Evolutionary conservation across 1,284 basidiomycete species (phyloP), one percentile per base, ranked within the genome.

Genomic region (Leucoagaricus sp.): DNA sequence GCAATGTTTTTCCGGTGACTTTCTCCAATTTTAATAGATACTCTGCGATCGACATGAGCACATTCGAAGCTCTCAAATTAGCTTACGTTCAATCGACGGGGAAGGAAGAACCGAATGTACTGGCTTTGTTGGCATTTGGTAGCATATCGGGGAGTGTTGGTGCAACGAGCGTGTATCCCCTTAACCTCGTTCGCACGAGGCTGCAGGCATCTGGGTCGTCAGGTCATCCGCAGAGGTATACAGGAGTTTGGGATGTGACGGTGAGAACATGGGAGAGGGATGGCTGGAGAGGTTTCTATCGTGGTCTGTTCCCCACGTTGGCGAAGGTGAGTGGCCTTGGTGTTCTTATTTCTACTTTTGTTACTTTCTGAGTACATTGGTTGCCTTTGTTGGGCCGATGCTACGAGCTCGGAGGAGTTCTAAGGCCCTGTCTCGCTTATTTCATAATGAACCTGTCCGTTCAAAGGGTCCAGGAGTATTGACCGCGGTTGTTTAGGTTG

Each of bases 161-260:
- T n/a, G 93, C 94, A 6, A 92, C 91, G 44, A 91, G 85, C 60
- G 94, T 96, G 34, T 97, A 96, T 71, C 94, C 92, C 5, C 78
- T 96, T 62, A 98, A 97, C 73, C 82, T 99, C 36, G 89, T 99
- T 19, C 85, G 96, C 26, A 99, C 97, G 9, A 86, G 96, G 48
- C 71, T 99, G 58, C 97, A 99, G 74, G 97, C 97, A 1, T 95
- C 94, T 0, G 97, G 97, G 1, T 96, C 93, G 0, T 85, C 91
- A 0, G 93, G 94, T 0, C 95, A 98, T 69, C 94, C 94, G 1
- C 89, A 95, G 62, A 79, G 76, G 15, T 99, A 99, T 72, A 85
- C 82, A 2, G 95, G 96, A 23, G 89, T 96, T 59, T 74, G 82
- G 72, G 97, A 99, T 69, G 97, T 98, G 5, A 82, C 84, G 5